Base-by-base conservation (phyloP, 2,329 filamentous ascomycete genomes). In the Neonectria ditissima region DNA sequence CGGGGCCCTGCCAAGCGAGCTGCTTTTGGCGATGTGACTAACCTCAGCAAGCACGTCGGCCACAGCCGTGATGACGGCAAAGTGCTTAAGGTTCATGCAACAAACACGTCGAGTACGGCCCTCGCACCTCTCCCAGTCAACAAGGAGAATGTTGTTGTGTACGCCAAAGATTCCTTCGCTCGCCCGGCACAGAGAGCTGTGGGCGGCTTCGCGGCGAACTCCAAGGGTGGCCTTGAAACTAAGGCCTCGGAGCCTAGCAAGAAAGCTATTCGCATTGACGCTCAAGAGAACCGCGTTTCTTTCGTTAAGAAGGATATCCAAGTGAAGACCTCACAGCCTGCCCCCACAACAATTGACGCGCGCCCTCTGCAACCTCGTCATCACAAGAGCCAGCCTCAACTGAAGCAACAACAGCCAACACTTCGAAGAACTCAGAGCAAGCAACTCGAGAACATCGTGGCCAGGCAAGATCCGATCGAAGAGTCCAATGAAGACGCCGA, bases 21-120 rank as follows among this genome's bases (percentile, higher is more conserved):
- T 66, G 92, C 89, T 13, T 94, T 97, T 78, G 92, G 88, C 53
- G 94, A 97, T 76, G 86, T 96, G 65, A 96, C 92, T 83, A 95
- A 94, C 74, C 89, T 85, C 48, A 75, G 83, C 43, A 80, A 81
- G 65, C 76, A 77, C 48, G 67, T 69, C 37, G 73, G 72, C 34
- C 64, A 73, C 28, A 70, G 63, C 45, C 70, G 75, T 26, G 74
- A 80, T 53, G 70, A 78, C 30, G 73, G 66, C 58, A 83, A 83
- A 73, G 70, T 67, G 14, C 61, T 69, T 59, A 83, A 82, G 65
- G 68, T 67, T 37, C 62, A 74, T 47, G 53, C 69, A 18, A 63
- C 63, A 24, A 68, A 69, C 53, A 65, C 66, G 59, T 68, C 72
- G 26, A 75, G 73, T 50, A 74, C 72, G 32, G 70, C 66, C 20